These are phyloP conservation scores for Chenopodium album DNA, from an alignment of 148 eudicot species.

Conservation along the genomic window DNA sequence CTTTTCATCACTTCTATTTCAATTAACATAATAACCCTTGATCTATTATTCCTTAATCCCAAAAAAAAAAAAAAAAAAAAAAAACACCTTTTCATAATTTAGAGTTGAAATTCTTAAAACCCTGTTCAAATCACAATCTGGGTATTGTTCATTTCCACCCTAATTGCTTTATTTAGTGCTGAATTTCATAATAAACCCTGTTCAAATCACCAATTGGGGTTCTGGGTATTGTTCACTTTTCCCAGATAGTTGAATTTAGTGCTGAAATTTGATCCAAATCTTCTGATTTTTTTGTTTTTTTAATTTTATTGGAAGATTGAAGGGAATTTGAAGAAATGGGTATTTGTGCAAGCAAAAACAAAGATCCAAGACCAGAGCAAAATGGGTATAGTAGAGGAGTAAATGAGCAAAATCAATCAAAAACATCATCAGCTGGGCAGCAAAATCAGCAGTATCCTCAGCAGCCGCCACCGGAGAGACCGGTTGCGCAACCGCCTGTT, in stretches of 20 bases:
- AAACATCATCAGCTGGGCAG: slow-evolving; percentile 25
- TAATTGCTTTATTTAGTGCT: neutral
- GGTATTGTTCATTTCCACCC: slow-evolving; percentile 7
- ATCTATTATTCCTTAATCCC: neutral
- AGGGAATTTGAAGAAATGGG: slow-evolving; percentile 42
- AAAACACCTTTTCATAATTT: neutral
- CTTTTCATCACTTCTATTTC: neutral
- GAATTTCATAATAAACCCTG: neutral
- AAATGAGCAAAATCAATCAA: slow-evolving; percentile 26
- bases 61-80: too few species aligned
- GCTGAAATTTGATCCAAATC: slow-evolving; percentile 16
- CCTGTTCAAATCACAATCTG: slow-evolving; percentile 11
- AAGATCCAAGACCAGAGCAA: slow-evolving; percentile 23
- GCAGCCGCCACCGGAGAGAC: slow-evolving; percentile 22
- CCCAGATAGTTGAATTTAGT: neutral
- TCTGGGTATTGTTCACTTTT: slow-evolving; percentile 15
- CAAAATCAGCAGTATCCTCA: slow-evolving; percentile 20
- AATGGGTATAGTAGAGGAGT: slow-evolving; percentile 30
- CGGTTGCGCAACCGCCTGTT: slow-evolving; percentile 27
- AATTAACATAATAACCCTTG: neutral
- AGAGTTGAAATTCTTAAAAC: neutral
- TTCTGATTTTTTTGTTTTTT: neutral
- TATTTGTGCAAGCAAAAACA: slow-evolving; percentile 51
- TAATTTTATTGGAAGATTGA: neutral
- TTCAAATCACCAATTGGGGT: neutral